Conservation (phyloP, 495 filamentous ascomycete species). For the Tuber aestivum region DNA sequence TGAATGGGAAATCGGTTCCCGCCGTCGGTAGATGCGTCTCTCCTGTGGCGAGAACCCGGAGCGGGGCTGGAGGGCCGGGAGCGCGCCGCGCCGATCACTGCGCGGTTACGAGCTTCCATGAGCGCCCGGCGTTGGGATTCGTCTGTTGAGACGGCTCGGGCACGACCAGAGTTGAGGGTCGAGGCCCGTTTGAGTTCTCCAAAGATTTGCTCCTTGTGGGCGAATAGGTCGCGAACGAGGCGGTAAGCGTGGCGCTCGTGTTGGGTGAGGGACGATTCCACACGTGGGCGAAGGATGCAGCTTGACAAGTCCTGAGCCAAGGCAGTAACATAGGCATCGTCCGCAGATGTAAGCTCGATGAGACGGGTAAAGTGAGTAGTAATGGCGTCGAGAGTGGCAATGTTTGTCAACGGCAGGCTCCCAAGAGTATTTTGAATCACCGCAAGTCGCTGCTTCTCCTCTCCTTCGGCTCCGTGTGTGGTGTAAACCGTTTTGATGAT, state of each 20-base stretch:
- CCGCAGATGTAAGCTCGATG: conserved; percentile 92
- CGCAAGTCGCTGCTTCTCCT: conserved; percentile 67
- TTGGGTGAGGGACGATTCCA: conserved; percentile 83
- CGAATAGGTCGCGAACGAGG: conserved; percentile 85
- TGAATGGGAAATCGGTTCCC: conserved; percentile 82
- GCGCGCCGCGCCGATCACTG: conserved; percentile 64
- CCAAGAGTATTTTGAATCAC: conserved; percentile 94
- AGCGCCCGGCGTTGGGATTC: conserved; percentile 90
- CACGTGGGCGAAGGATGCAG: conserved; percentile 79
- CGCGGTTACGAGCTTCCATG: conserved; percentile 84
- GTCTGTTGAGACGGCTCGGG: conserved; percentile 87
- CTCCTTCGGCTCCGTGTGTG: conserved; percentile 65
- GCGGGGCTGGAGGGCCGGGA: conserved; percentile 71
- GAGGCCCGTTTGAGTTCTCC: conserved; percentile 90
- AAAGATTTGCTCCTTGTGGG: conserved; percentile 91
- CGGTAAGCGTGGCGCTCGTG: conserved; percentile 91
- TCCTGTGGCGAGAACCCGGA: conserved; percentile 57
- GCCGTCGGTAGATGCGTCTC: conserved; percentile 73
- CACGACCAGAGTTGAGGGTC: conserved; percentile 61
- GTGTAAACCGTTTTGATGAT: conserved; percentile 97
- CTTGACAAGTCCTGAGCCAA: conserved; percentile 75
- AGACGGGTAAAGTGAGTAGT: conserved; percentile 97
- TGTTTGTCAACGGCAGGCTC: conserved; percentile 91
- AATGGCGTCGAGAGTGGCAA: conserved; percentile 94
- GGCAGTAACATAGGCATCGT: conserved; percentile 72